Evolutionary conservation across 169 alveolate genomes (phyloP).

Genomic region (Toxoplasma gondii): DNA sequence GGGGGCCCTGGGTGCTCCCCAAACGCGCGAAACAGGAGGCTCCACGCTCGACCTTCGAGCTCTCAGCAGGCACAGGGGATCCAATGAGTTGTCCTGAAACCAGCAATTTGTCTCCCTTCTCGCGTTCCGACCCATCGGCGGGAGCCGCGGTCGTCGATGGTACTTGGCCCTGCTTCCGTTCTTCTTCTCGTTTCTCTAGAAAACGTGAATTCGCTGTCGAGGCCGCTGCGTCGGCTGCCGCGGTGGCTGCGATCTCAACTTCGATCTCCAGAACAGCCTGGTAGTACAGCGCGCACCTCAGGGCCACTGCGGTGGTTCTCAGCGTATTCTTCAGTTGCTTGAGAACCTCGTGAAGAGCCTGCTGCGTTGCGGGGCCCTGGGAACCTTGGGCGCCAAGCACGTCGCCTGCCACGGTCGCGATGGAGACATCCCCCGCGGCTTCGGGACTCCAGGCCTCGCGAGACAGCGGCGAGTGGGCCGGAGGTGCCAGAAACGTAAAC

Average conservation of each 20-base stretch:
- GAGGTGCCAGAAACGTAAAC: background rate
- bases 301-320: conserved; percentile 56
- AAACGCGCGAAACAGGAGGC: background rate
- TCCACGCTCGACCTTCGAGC: too few relatives aligned
- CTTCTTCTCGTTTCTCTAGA: background rate
- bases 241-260: conserved; percentile 52
- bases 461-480: background rate
- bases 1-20: background rate
- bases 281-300: conserved; percentile 53
- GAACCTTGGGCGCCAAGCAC: background rate
- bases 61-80: too few relatives aligned
- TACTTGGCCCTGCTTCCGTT: background rate
- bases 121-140: background rate
- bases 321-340: conserved; percentile 40
- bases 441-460: background rate
- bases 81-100: too few relatives aligned
- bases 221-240: conserved; percentile 54
- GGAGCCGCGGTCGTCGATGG: background rate
- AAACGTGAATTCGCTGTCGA: background rate
- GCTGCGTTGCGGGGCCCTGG: background rate
- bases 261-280: conserved; percentile 30
- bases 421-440: background rate
- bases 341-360: background rate
- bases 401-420: background rate
- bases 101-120: background rate